Base-by-base conservation (phyloP, 2,329 filamentous ascomycete genomes). In the Ceratocystis colombiana region DNA sequence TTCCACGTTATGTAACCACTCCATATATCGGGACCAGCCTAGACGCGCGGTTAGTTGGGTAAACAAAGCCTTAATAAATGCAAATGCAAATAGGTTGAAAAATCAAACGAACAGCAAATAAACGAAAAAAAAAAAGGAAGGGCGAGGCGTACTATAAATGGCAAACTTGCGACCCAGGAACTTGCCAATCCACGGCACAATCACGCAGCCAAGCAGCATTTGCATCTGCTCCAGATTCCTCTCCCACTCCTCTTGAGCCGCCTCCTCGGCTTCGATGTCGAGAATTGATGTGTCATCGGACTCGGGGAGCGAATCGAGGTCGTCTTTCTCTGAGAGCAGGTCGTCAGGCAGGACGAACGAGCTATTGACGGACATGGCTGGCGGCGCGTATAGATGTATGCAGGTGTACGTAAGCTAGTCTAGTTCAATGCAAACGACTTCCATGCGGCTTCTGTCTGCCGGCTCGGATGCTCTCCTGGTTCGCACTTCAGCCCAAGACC, bases 171-270 rank as follows among this genome's bases (percentile, higher is more conserved):
- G 84, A 59, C 94, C 94, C 75, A 96, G 85, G 77, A 91, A 97
- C 77, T 97, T 99, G 68, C 94, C 94, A 71, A 90, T 79, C 75
- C 96, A 96, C 2, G 94, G 94, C 63, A 99, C 88, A 71, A 97
- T 76, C 62, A 97, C 88, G 90, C 99, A 96, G 22, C 89, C 96
- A 74, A 97, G 77, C 70, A 99, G 80, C 70, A 97, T 80, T 78
- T 99, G 91, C 68, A 99, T 78, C 77, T 99, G 94, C 76, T 96
- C 90, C 69, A 99, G 78, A 72, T 89, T 96, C 72, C 92, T 89
- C 72, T 93, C 88, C 94, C 94, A 99, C 77, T 99, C 93, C 68
- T 84, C 84, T 76, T 99, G 93, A 8, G 94, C 94, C 74, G 97
- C 93, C 48, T 88, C 90, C 68, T 88, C 80, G 68, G 81, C 79